Base-by-base conservation (phyloP, 495 filamentous ascomycete species). In the Ascodesmis nigricans region DNA sequence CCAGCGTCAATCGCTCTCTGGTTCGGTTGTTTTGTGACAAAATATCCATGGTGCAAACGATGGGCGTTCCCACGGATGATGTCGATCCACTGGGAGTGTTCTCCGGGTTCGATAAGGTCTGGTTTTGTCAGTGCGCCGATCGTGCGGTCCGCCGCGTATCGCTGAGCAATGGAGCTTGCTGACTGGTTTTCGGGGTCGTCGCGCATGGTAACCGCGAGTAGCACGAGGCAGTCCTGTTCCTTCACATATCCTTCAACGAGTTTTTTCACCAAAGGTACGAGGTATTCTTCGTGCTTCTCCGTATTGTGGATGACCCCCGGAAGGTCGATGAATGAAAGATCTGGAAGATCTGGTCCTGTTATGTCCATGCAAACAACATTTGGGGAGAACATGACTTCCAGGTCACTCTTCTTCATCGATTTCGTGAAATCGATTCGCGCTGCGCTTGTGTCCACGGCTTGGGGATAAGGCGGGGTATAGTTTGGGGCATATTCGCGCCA, bases 121-220 rank as follows among this genome's bases (percentile, higher is more conserved):
- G 62, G 62, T 34, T 65, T 65, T 3, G 62, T 65, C 6, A 65
- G 41, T 3, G 62, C 62, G 1, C 62, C 52, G 11, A 54, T 55
- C 7, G 53, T 54, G 8, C 52, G 43, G 13, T 54, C 52, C 24
- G 52, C 44, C 2, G 43, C 53, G 1, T 49, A 32, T 9, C 49
- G 32, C 5, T 38, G 40, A 2, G 47, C 47, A 8, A 54, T 36
- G 8, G 49, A 41, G 7, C 52, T 38, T 4, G 52, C 52, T 6
- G 52, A 52, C 26, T 52, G 47, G 21, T 54, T 55, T 1, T 50
- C 48, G 2, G 52, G 45, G 22, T 54, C 49, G 28, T 53, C 49
- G 49, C 18, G 10, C 52, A 54, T 54, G 2, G 52, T 47, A 35
- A 55, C 36, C 2, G 52, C 52, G 11, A 54, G 29, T 23, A 54